Base-by-base conservation (phyloP, 106 monocot species). In the Phalaenopsis equestris region DNA sequence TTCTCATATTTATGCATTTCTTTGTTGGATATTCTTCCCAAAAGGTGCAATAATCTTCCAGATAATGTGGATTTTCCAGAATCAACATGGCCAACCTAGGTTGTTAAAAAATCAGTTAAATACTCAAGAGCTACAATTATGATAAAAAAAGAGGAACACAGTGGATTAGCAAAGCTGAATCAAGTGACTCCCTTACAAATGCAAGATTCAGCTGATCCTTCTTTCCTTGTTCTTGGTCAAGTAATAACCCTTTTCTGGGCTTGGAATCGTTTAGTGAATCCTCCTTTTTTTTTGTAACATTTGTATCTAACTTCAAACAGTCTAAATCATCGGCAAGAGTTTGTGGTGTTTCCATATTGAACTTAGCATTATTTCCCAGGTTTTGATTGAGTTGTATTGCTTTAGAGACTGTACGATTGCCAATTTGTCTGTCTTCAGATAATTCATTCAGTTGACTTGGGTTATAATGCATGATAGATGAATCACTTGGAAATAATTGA, bases 31-130 rank as follows among this genome's bases (percentile, higher is more conserved):
- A 99, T 85, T 52, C 84, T 70, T 21, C 94, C 94, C 85, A 93
- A 52, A 81, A 93, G 87, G 83, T 99, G 92, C 18, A 94, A 85
- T 78, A 99, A 85, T 83, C 89, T 92, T 18, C 92, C 94, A 41
- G 86, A 99, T 83, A 99, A 78, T 23, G 94, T 93, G 72, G 98
- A 99, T 82, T 99, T 99, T 77, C 98, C 98, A 78, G 98, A 99
- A 86, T 99, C 98, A 81, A 99, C 94, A 85, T 99, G 98, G 47
- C 98, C 98, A 78, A 93, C 93, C 96, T 97, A 83, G 19, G 47
- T 74, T 58, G 24, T 24, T 18, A 18, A 78, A 30, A 81, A 12
- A 41, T 64, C 43, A 52, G 64, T 65, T 23, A 21, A 64, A 64
- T 23, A 65, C 64, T 24, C 64, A 39, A 70, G 39, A 70, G 12